A percentile compares a stretch with the other conserved stretches of the same genome.
Conservation (phyloP, 1,284 basidiomycete genomes). For the Tylopilus orsonianus region DNA sequence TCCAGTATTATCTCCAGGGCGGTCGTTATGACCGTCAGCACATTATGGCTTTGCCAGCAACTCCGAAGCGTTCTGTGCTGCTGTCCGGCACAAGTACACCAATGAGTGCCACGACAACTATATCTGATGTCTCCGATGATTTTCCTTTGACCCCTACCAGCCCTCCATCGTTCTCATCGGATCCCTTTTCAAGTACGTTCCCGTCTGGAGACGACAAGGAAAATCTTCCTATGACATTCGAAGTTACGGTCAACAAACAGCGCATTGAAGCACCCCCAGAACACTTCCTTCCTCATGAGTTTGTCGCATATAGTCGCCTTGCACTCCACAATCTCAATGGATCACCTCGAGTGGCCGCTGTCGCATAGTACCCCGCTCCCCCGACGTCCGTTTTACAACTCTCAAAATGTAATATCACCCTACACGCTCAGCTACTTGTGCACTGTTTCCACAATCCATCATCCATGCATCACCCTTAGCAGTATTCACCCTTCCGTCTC, state of each 20-base stretch:
- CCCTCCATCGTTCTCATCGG: slow-evolving; percentile 53
- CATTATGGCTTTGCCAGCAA: slow-evolving; percentile 60
- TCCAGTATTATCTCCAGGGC: slow-evolving; percentile 88
- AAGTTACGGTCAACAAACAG: slow-evolving; percentile 69
- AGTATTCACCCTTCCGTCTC: slow-evolving; percentile 52
- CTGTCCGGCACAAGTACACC: slow-evolving; percentile 64
- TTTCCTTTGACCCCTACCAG: slow-evolving; percentile 79
- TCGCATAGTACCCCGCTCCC: slow-evolving; percentile 45
- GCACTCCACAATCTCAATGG: slow-evolving; percentile 67
- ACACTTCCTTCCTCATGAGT: slow-evolving; percentile 77
- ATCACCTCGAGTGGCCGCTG: slow-evolving; percentile 46
- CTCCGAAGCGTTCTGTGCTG: slow-evolving; percentile 57
- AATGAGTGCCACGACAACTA: slow-evolving; percentile 66
- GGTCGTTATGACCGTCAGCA: slow-evolving; percentile 61
- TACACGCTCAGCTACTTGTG: slow-evolving; percentile 57
- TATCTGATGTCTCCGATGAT: slow-evolving; percentile 76
- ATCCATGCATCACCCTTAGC: slow-evolving; percentile 75
- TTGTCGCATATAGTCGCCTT: slow-evolving; percentile 68
- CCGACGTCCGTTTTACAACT: slow-evolving; percentile 26
- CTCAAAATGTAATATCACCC: slow-evolving; percentile 79
- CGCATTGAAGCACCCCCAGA: slow-evolving; percentile 64
- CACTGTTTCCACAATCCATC: slow-evolving; percentile 63
- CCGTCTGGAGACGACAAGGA: slow-evolving; percentile 75
- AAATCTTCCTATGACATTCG: slow-evolving; percentile 67
- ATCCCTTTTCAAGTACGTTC: slow-evolving; percentile 52